These are phyloP conservation scores for Phytophthora pluvialis DNA, from an alignment of 352 stramenopile species.

Conservation along the genomic window DNA sequence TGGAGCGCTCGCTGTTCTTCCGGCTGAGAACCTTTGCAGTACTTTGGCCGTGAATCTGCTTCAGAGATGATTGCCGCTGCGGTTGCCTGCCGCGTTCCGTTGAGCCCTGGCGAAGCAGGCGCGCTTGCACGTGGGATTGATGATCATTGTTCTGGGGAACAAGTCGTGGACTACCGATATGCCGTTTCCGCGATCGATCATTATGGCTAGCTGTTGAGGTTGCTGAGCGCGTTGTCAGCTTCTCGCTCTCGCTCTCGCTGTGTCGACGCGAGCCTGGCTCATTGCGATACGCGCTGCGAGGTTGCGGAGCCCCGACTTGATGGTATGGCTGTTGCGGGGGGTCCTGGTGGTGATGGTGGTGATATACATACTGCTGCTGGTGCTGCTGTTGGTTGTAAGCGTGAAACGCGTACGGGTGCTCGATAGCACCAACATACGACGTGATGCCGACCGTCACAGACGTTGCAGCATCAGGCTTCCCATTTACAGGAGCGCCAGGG, in stretches of 20 bases:
- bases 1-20: conserved; percentile 76
- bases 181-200: conserved; percentile 43
- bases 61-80: conserved; percentile 32
- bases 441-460: conserved; percentile 29
- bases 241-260: conserved; percentile 76
- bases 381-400: conserved; percentile 39
- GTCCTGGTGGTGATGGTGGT: conserved; percentile 41
- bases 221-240: conserved; percentile 62
- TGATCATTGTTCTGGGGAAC: conserved; percentile 34
- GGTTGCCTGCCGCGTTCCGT: conserved; percentile 17
- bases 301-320: conserved; percentile 28
- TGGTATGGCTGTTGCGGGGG: conserved; percentile 37
- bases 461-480: conserved; percentile 47
- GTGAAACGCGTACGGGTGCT: conserved; percentile 37
- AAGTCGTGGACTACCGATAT: conserved; percentile 54
- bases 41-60: conserved; percentile 31
- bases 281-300: conserved; percentile 29
- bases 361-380: conserved; percentile 38
- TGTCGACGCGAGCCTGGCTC: conserved; percentile 54
- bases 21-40: conserved; percentile 40
- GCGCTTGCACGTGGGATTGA: conserved; percentile 13
- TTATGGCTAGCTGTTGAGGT: conserved; percentile 57
- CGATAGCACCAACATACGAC: conserved; percentile 28
- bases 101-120: conserved; percentile 21
- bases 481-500: conserved; percentile 55